These are phyloP conservation scores for Sutorius australiensis DNA, from an alignment of 768 basidiomycete species.

Conservation along the genomic window DNA sequence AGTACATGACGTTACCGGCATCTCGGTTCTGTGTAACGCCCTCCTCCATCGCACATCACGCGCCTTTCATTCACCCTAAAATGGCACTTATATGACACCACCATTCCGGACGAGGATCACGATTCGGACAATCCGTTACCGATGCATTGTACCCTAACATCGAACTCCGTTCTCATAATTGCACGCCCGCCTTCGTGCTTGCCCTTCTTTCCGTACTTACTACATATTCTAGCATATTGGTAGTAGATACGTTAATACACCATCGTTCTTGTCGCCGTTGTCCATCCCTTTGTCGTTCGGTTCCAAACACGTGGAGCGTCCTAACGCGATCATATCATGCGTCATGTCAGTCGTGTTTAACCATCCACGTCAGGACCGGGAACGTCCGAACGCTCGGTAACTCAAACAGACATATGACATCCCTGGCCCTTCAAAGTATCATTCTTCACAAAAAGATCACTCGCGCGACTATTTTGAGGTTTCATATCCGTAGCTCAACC, in stretches of 20 bases:
- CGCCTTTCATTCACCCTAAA: slow-evolving; percentile 19
- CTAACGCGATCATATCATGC: neutral
- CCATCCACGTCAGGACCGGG: neutral
- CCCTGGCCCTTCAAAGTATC: neutral
- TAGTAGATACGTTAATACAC: slow-evolving; percentile 19
- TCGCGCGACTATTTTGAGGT: neutral
- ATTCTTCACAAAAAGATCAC: neutral
- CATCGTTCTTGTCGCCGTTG: neutral
- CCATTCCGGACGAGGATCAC: slow-evolving; percentile 28
- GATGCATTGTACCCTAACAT: slow-evolving; percentile 9
- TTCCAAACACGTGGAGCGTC: neutral
- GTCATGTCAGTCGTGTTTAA: too few species aligned
- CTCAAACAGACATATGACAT: neutral
- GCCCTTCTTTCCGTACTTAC: slow-evolving; percentile 1
- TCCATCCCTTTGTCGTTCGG: neutral
- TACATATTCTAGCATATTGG: slow-evolving; percentile 10
- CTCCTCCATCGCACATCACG: slow-evolving; percentile 14
- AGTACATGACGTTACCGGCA: slow-evolving; percentile 18
- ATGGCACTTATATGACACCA: slow-evolving; percentile 28
- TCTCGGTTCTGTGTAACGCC: slow-evolving; percentile 5
- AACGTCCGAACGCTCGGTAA: neutral
- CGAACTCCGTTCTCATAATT: slow-evolving; percentile 24
- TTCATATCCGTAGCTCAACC: slow-evolving; percentile 2
- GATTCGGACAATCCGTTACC: slow-evolving; percentile 10
- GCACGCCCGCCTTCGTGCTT: slow-evolving; percentile 2